phyloP scores from a whole-genome alignment of 2,329 filamentous ascomycete genomes.

The Phyllosticta citribraziliensis region DNA sequence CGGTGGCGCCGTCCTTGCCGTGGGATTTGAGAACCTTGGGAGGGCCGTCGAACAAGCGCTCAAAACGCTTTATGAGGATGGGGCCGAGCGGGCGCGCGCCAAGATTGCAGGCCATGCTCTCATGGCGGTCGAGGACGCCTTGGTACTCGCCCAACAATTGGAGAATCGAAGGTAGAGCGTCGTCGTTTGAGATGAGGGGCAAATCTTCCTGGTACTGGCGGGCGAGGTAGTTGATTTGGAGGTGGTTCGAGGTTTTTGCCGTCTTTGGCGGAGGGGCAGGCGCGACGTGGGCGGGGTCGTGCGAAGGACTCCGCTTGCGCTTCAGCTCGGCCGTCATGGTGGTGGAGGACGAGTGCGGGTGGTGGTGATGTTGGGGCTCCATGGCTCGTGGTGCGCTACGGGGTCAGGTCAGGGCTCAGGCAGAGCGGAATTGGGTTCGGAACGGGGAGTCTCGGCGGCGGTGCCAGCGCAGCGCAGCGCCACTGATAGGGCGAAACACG shows the following conservation, averaged over 20 bases:
- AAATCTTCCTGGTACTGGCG: constrained; percentile 53
- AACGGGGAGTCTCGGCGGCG: not conserved
- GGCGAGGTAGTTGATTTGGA: constrained; percentile 60
- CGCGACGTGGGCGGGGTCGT: constrained; percentile 22
- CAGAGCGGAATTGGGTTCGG: not conserved
- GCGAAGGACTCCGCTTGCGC: constrained; percentile 37
- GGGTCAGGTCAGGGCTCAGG: constrained; percentile 11
- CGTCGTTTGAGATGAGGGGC: constrained; percentile 52
- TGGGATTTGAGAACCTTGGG: constrained; percentile 57
- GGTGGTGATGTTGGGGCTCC: constrained; percentile 4
- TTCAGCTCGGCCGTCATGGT: constrained; percentile 28
- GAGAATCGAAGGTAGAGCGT: constrained; percentile 65
- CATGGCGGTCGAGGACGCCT: constrained; percentile 73
- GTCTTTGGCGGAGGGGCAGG: constrained; percentile 37
- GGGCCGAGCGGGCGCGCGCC: constrained; percentile 75
- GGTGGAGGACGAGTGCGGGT: constrained; percentile 1
- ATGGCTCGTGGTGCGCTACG: constrained; percentile 14
- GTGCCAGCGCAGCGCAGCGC: not conserved
- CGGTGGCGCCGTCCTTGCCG: constrained; percentile 49
- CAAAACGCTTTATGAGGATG: constrained; percentile 75
- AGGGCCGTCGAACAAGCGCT: constrained; percentile 73
- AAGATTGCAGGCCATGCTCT: constrained; percentile 77
- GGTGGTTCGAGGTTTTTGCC: constrained; percentile 48
- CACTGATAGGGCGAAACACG: not conserved
- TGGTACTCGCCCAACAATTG: constrained; percentile 70